A percentile compares a stretch with the other conserved stretches of the same genome.
Conservation (phyloP, 306 rosid genomes). For the Vigna nakashimae region DNA sequence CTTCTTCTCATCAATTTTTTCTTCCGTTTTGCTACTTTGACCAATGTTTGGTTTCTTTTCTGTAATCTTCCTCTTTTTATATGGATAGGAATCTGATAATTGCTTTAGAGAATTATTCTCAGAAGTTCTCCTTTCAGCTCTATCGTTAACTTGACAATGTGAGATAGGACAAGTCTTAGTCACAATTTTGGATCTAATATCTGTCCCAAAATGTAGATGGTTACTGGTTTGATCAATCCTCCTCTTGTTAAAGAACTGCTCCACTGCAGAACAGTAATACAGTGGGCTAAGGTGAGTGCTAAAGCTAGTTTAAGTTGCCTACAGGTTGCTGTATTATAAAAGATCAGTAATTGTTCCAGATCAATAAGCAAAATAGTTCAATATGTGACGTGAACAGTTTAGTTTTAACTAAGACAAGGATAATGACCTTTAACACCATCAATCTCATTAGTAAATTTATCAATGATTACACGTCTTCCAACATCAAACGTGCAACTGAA, state of each 20-base stretch:
- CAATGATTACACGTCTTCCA: slow-evolving; percentile 30
- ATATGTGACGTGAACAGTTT: slow-evolving; percentile 1
- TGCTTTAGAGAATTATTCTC: slow-evolving; percentile 41
- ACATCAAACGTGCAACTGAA: slow-evolving; percentile 63
- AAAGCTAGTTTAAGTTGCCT: slow-evolving; percentile 31
- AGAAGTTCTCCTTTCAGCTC: slow-evolving; percentile 36
- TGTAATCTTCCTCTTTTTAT: slow-evolving; percentile 50
- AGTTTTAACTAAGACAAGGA: slow-evolving; percentile 25
- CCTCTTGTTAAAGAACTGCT: slow-evolving; percentile 55
- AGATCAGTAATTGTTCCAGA: slow-evolving; percentile 25
- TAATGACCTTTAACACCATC: slow-evolving; percentile 58
- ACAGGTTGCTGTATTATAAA: neutral
- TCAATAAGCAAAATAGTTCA: slow-evolving; percentile 8
- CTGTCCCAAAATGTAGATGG: slow-evolving; percentile 17
- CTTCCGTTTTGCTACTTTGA: slow-evolving; percentile 28
- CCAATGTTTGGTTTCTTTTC: slow-evolving; percentile 21
- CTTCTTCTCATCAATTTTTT: slow-evolving; percentile 32
- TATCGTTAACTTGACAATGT: slow-evolving; percentile 36
- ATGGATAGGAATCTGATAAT: slow-evolving; percentile 28
- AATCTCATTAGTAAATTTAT: slow-evolving; percentile 55
- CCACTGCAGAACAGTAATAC: slow-evolving; percentile 57
- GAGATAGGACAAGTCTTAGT: slow-evolving; percentile 16
- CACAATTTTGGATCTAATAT: slow-evolving; percentile 13
- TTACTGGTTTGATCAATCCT: slow-evolving; percentile 26
- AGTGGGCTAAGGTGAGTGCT: slow-evolving; percentile 30